Evolutionary conservation across 331 rosid genomes (phyloP), one percentile per base, ranked within the genome.

Genomic region (Rosa hybrid): DNA sequence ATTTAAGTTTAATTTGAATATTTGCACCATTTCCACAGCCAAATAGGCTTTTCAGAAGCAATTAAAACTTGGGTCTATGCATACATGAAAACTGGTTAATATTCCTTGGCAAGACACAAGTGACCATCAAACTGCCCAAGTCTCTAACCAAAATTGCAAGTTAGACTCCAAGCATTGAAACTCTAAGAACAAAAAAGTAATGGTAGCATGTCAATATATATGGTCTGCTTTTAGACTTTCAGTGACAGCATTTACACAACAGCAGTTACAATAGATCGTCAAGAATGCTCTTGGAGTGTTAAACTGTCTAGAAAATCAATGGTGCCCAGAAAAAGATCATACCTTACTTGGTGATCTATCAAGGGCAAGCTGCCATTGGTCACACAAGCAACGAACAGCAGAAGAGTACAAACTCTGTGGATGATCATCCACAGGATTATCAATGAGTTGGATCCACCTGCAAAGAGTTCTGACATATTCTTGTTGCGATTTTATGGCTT

Each of bases 331-430:
- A 20, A 16, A 78, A 69, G 75, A 63, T 75, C 76, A 57, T 59
- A 60, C 99, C 98, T 93, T 85, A 67, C 88, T 90, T 44, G 93
- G 97, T 77, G 91, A 85, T 67, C 60, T 83, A 44, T 92, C 90
- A 75, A 96, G 90, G 64, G 90, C 90, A 72, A 27, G 81, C 85
- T 81, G 88, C 98, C 98, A 93, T 71, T 84, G 84, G 60, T 87
- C 83, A 72, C 88, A 84, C n/a, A 96, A 83, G 49, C 80, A 38
- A 38, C 39, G 75, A 77, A 89, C 81, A 56, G 77, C 79, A 71
- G 91, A 73, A 56, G 92, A 83, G 82, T 85, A 81, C 64, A 69
- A 44, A 70, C 90, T 80, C 74, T 46, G 57, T 75, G 84, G 84
- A 51, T 80, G 60, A 11, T 81, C 85, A 46, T 87, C 88, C 72